Evolutionary conservation across 345 rosid species (phyloP), one percentile per base, ranked within the genome.

Genomic region (Erysimum cheiranthoides): DNA sequence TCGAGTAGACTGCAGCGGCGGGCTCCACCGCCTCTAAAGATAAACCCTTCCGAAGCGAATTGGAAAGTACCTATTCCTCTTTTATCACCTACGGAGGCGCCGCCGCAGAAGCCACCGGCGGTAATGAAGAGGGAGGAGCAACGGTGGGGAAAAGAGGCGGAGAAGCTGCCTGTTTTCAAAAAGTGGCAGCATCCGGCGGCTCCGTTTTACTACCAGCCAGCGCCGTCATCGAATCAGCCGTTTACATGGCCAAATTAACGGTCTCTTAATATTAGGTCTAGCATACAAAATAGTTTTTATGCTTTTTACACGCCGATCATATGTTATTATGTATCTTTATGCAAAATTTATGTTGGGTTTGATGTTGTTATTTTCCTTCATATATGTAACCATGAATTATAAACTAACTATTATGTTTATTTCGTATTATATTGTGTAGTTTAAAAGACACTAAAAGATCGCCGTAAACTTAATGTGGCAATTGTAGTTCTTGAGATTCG

Each of bases 151-250:
- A 61, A 66, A 65, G 71, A 70, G 73, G 82, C 74, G 57, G 65
- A 72, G 14, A 78, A 82, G 80, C 81, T 79, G 61, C 54, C 80
- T 54, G 85, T 84, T 27, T 87, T 86, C 73, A 94, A 87, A 83
- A 90, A 84, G 82, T 94, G 98, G 98, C 96, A 91, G 71, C 96
- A 93, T 31, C 97, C 98, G 39, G 98, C 97, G 40, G 90, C 93
- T n/a, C 94, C 98, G 34, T 86, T 93, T 61, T 78, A 82, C 28
- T 84, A 79, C 78, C 88, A 91, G 57, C 61, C 89, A 65, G 62
- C 84, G 21, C 52, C 79, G 4, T 60, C 84, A 31, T 77, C 81
- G 36, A 77, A 62, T 54, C 85, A 86, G 34, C 77, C 88, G 5
- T 86, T 91, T 58, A 83, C 86, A 64, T 78, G 81, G 81, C 81